A percentile compares a stretch with the other conserved stretches of the same genome.
Conservation (phyloP, 2,329 filamentous ascomycete species). For the Nectriaceae sp. region DNA sequence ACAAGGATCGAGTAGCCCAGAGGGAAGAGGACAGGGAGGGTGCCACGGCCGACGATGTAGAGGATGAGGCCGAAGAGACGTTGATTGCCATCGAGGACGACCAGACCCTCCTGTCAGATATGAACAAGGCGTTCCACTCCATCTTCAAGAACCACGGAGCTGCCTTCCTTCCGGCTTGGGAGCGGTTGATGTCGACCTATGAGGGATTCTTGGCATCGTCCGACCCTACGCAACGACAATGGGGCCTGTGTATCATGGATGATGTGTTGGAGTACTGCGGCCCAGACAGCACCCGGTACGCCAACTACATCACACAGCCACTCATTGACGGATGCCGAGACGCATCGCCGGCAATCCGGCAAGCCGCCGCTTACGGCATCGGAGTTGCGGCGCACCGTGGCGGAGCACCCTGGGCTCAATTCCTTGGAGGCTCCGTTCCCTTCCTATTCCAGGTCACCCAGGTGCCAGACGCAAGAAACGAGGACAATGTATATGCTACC, state of each 20-base stretch:
- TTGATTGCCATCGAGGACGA: conserved; percentile 95
- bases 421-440: conserved; percentile 77
- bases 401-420: conserved; percentile 83
- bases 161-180: conserved; percentile 84
- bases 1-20: conserved; percentile 81
- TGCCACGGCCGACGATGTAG: conserved; percentile 78
- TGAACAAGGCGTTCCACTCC: conserved; percentile 99
- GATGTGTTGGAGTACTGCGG: conserved; percentile 98
- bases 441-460: conserved; percentile 83
- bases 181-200: conserved; percentile 82
- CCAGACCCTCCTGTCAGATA: conserved; percentile 92
- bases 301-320: conserved; percentile 82
- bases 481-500: conserved; percentile 95
- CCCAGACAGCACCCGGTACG: conserved; percentile 82
- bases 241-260: conserved; percentile 98
- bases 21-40: conserved; percentile 80
- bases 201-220: conserved; percentile 77
- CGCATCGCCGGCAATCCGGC: conserved; percentile 83
- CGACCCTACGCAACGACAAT: conserved; percentile 92
- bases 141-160: conserved; percentile 96
- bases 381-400: conserved; percentile 94
- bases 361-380: conserved; percentile 94
- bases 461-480: conserved; percentile 77
- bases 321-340: conserved; percentile 86
- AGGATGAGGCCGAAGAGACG: conserved; percentile 85